Evolutionary conservation across 495 filamentous ascomycete species (phyloP).

Genomic region (Letharia lupina): DNA sequence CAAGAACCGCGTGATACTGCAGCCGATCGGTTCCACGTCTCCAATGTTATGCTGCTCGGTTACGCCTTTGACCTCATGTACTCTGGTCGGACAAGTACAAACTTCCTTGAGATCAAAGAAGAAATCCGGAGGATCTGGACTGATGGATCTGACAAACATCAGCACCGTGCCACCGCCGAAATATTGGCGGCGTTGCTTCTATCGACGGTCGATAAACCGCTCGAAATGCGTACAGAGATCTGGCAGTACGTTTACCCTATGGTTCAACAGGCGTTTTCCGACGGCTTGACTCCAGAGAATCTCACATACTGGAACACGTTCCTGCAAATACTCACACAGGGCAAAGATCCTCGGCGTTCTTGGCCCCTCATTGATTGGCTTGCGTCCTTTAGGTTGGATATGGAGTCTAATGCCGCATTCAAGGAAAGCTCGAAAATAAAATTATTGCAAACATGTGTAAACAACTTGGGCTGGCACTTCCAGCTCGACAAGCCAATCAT

Average conservation of each 20-base stretch:
- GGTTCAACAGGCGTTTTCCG: slow-evolving; percentile 72
- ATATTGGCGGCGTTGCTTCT: slow-evolving; percentile 80
- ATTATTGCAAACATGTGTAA: slow-evolving; percentile 78
- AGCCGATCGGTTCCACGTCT: slow-evolving; percentile 81
- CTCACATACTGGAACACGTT: slow-evolving; percentile 89
- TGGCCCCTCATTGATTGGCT: slow-evolving; percentile 84
- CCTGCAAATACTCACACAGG: slow-evolving; percentile 74
- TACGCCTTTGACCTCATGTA: slow-evolving; percentile 84
- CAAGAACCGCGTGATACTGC: slow-evolving; percentile 84
- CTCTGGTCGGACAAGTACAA: slow-evolving; percentile 61
- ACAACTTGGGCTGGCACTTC: slow-evolving; percentile 93
- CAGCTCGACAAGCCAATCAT: slow-evolving; percentile 84
- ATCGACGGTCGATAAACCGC: slow-evolving; percentile 60
- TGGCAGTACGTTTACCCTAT: slow-evolving; percentile 91
- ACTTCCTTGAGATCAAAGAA: slow-evolving; percentile 81
- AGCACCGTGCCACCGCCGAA: slow-evolving; percentile 91
- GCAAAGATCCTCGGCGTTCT: slow-evolving; percentile 76
- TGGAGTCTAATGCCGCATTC: slow-evolving; percentile 93
- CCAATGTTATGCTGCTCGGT: slow-evolving; percentile 74
- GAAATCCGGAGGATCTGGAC: slow-evolving; percentile 66
- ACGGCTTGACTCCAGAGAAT: slow-evolving; percentile 91
- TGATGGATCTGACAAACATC: slow-evolving; percentile 94
- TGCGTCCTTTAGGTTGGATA: slow-evolving; percentile 78
- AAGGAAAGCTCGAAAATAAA: slow-evolving; percentile 97
- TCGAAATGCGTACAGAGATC: slow-evolving; percentile 59